phyloP scores from a whole-genome alignment of 2,329 filamentous ascomycete genomes.

The Xylariaceae sp. region DNA sequence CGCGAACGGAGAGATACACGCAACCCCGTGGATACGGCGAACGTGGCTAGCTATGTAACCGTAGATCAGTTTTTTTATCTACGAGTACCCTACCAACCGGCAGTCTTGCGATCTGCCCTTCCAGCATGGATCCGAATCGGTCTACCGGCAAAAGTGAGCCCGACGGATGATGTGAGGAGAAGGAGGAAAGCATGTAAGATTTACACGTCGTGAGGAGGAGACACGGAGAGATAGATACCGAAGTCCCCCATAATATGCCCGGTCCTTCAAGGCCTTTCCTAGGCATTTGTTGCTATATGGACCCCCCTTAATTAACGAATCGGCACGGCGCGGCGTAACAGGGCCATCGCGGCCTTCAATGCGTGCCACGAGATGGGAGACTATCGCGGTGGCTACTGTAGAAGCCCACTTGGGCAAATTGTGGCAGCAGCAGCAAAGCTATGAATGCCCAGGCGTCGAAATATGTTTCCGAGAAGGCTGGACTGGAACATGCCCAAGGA shows the following conservation, averaged over 20 bases:
- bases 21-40: slow-evolving; percentile 9
- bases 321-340: slow-evolving; percentile 10
- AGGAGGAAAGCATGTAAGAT: slow-evolving; percentile 17
- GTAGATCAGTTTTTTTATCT: slow-evolving; percentile 6
- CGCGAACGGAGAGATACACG: neutral
- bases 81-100: slow-evolving; percentile 2
- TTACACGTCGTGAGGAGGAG: neutral
- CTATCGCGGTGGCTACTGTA: neutral
- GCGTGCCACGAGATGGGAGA: slow-evolving; percentile 13
- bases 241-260: neutral
- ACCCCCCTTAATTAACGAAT: slow-evolving; percentile 9
- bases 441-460: slow-evolving; percentile 13
- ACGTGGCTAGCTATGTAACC: slow-evolving; percentile 17
- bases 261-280: slow-evolving; percentile 1
- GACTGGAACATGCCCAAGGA: slow-evolving; percentile 4
- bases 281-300: slow-evolving; percentile 1
- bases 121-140: slow-evolving; percentile 9
- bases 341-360: slow-evolving; percentile 14
- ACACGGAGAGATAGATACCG: neutral
- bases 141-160: slow-evolving; percentile 10
- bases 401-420: slow-evolving; percentile 6
- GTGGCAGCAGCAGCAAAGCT: slow-evolving; percentile 2
- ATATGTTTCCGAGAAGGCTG: slow-evolving; percentile 9
- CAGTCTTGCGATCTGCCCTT: slow-evolving; percentile 6
- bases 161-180: slow-evolving; percentile 9